phyloP scores from a whole-genome alignment of 139 green algal genomes.

The Tetraselmis striata region DNA sequence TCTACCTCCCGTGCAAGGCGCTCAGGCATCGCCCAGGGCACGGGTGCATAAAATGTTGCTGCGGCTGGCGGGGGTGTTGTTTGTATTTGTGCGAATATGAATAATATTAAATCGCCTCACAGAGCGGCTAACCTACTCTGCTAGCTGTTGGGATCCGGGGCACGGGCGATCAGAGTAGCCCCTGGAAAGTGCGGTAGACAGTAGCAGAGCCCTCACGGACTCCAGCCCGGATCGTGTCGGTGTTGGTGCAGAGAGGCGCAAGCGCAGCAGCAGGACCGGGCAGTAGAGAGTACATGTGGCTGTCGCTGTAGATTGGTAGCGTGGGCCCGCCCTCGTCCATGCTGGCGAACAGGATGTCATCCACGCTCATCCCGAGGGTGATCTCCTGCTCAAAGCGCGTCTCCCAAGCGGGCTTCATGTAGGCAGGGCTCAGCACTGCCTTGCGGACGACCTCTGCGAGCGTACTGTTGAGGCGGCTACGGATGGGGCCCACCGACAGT shows the following conservation, averaged over 20 bases:
- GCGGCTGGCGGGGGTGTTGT: no score
- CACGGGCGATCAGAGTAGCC: neutral
- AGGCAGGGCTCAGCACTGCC: conserved; percentile 40
- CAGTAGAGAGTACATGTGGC: neutral
- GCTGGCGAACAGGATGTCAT: neutral
- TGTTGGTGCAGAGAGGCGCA: neutral
- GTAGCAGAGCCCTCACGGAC: neutral
- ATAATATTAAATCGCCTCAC: no score
- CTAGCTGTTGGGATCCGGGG: no score
- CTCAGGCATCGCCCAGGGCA: no score
- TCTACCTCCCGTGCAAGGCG: no score
- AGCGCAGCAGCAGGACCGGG: neutral
- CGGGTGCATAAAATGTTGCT: no score
- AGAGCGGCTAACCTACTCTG: no score
- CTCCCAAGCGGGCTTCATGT: conserved; percentile 49
- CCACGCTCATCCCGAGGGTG: neutral
- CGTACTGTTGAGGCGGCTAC: conserved; percentile 18
- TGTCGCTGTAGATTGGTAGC: neutral
- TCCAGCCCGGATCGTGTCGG: neutral
- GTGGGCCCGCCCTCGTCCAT: neutral
- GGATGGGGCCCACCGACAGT: conserved; percentile 3
- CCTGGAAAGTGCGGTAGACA: neutral
- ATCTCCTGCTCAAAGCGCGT: neutral
- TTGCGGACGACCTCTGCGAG: conserved; percentile 39
- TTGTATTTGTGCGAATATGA: no score